Conservation (phyloP, 805 yeast genomes). For the Kuraishia cidri region DNA sequence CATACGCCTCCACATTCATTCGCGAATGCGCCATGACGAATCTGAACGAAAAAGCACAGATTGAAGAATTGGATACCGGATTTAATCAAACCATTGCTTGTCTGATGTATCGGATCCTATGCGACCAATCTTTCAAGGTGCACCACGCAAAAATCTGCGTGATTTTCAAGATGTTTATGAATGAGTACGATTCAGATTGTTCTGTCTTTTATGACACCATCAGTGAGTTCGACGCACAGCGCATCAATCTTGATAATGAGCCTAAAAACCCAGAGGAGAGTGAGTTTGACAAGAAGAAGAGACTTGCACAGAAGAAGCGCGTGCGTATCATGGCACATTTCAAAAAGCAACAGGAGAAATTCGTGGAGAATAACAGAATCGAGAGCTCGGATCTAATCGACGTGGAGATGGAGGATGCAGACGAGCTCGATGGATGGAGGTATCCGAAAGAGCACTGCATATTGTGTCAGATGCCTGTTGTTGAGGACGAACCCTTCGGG, state of each 20-base stretch:
- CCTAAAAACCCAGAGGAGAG: conserved; percentile 16
- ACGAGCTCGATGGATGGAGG: conserved; percentile 37
- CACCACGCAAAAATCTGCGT: conserved; percentile 51
- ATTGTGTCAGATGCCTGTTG: conserved; percentile 68
- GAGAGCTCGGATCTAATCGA: conserved; percentile 30
- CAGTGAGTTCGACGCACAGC: background rate
- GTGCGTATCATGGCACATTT: conserved; percentile 68
- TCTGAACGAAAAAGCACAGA: background rate
- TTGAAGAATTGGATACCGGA: background rate
- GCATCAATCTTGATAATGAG: conserved; percentile 11
- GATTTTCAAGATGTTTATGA: conserved; percentile 40
- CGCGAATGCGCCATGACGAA: conserved; percentile 2
- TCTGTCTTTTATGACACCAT: conserved; percentile 3
- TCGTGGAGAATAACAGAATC: conserved; percentile 44
- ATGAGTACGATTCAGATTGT: too few relatives aligned
- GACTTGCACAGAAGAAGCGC: conserved; percentile 61
- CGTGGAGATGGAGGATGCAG: conserved; percentile 23
- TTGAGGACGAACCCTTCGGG: conserved; percentile 62
- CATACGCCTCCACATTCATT: conserved; percentile 16
- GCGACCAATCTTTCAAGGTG: conserved; percentile 26
- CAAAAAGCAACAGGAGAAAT: conserved; percentile 70
- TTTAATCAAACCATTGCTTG: background rate
- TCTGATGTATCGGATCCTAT: conserved; percentile 16
- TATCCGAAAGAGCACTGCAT: conserved; percentile 74
- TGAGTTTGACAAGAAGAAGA: conserved; percentile 52